Conservation (phyloP, 2,329 filamentous ascomycete species). For the Xylariaceae sp. region DNA sequence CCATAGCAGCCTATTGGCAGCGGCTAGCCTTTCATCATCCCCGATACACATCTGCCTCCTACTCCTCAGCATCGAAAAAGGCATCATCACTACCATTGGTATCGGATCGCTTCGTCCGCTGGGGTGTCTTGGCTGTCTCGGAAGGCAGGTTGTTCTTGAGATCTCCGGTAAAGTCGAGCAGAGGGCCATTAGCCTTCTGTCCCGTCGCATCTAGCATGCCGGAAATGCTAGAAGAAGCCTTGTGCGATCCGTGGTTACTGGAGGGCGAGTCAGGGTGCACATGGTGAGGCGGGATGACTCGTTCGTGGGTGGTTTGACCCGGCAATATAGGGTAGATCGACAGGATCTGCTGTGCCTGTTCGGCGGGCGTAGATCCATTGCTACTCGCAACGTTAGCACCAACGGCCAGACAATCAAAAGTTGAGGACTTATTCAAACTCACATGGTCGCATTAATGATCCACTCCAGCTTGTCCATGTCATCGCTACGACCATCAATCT, state of each 20-base stretch:
- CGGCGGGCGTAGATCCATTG: slow-evolving; percentile 59
- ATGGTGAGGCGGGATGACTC: slow-evolving; percentile 53
- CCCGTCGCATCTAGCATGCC: slow-evolving; percentile 44
- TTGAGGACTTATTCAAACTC: slow-evolving; percentile 25
- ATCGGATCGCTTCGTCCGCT: slow-evolving; percentile 32
- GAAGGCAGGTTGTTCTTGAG: slow-evolving; percentile 46
- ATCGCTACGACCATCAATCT: slow-evolving; percentile 65
- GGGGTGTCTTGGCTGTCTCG: slow-evolving; percentile 9
- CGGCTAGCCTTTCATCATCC: not conserved
- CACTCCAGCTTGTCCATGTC: slow-evolving; percentile 89
- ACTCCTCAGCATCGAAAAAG: slow-evolving; percentile 38
- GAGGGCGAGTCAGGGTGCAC: slow-evolving; percentile 14
- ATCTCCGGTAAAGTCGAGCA: slow-evolving; percentile 54
- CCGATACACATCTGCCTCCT: not conserved
- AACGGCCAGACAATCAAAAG: not conserved
- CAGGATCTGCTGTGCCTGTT: slow-evolving; percentile 76
- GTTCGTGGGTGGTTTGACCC: slow-evolving; percentile 59
- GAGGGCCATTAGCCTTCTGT: slow-evolving; percentile 42
- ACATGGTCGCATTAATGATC: slow-evolving; percentile 89
- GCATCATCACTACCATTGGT: slow-evolving; percentile 35
- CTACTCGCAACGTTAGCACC: slow-evolving; percentile 21
- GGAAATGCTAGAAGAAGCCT: slow-evolving; percentile 36
- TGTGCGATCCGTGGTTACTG: slow-evolving; percentile 27
- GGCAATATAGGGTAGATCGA: slow-evolving; percentile 78
- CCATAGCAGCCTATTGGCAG: not conserved